Evolutionary conservation across 108 stramenopile genomes (phyloP).

Genomic region (Parmales sp.): DNA sequence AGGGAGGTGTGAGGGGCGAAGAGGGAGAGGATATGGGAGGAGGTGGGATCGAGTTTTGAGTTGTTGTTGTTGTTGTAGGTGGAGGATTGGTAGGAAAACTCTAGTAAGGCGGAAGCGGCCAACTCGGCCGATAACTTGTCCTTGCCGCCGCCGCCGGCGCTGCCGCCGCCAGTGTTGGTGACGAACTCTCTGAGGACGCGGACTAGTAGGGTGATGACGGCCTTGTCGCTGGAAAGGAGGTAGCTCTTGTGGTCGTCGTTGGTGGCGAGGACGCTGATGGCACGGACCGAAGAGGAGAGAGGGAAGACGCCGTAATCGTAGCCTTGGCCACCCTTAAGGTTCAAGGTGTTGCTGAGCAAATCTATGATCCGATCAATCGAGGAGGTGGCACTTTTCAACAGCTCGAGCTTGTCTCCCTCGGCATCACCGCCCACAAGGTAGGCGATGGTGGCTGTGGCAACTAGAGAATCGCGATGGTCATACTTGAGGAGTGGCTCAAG

Average conservation of each 20-base stretch:
- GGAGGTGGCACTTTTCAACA: neutral
- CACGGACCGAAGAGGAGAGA: neutral
- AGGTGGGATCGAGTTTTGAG: too few species aligned
- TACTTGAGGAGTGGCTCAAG: neutral
- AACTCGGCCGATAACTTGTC: neutral
- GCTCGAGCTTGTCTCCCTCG: neutral
- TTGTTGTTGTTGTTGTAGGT: too few species aligned
- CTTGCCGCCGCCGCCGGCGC: neutral
- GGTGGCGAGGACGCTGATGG: neutral
- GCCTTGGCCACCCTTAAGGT: neutral
- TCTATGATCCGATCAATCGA: slow-evolving; percentile 1
- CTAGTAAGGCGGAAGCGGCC: neutral
- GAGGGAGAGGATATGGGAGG: too few species aligned
- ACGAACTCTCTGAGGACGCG: neutral
- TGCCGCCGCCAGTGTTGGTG: neutral
- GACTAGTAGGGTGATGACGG: neutral
- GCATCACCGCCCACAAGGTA: slow-evolving; percentile 6
- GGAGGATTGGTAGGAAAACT: slow-evolving; percentile 3
- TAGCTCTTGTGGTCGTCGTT: neutral
- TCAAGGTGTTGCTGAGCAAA: neutral
- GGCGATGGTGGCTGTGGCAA: neutral
- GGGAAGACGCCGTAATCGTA: slow-evolving; percentile 4
- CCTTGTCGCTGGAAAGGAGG: neutral
- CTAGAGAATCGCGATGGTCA: neutral
- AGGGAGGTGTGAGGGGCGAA: too few species aligned